Evolutionary conservation across 2,329 filamentous ascomycete species (phyloP).

Genomic region (Hypoxylon sp.): DNA sequence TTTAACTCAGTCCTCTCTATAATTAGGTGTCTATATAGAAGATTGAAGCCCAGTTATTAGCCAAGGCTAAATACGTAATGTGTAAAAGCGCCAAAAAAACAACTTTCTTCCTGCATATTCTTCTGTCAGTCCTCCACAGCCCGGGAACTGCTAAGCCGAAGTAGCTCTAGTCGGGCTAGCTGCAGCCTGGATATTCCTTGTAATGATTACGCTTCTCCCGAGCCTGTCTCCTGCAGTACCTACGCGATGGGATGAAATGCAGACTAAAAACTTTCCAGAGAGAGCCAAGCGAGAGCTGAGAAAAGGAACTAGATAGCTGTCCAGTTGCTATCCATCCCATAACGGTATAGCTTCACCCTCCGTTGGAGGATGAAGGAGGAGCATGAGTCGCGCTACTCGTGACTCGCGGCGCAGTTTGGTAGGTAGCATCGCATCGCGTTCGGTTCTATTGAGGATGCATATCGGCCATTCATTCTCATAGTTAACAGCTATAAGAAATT

Average conservation of each 20-base stretch:
- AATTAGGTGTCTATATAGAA: too few species aligned
- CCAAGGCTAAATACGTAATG: slow-evolving; percentile 31
- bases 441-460: too few species aligned
- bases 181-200: slow-evolving; percentile 10
- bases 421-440: slow-evolving; percentile 17
- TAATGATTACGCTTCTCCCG: slow-evolving; percentile 3
- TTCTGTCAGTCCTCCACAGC: slow-evolving; percentile 5
- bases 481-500: too few species aligned
- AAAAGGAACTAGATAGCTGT: slow-evolving; percentile 13
- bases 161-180: slow-evolving; percentile 22
- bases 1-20: too few species aligned
- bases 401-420: slow-evolving; percentile 27
- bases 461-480: too few species aligned
- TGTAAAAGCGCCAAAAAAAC: too few species aligned
- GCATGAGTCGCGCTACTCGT: slow-evolving; percentile 28
- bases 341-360: slow-evolving; percentile 13
- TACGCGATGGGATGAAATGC: too few species aligned
- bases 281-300: slow-evolving; percentile 1
- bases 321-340: too few species aligned
- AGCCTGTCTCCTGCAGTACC: slow-evolving; percentile 3
- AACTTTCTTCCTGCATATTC: slow-evolving; percentile 8
- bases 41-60: too few species aligned
- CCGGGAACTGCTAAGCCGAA: slow-evolving; percentile 27
- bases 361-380: slow-evolving; percentile 16
- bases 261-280: slow-evolving; percentile 1